Base-by-base conservation (phyloP, 2,329 filamentous ascomycete genomes). In the Fusarium sp. region DNA sequence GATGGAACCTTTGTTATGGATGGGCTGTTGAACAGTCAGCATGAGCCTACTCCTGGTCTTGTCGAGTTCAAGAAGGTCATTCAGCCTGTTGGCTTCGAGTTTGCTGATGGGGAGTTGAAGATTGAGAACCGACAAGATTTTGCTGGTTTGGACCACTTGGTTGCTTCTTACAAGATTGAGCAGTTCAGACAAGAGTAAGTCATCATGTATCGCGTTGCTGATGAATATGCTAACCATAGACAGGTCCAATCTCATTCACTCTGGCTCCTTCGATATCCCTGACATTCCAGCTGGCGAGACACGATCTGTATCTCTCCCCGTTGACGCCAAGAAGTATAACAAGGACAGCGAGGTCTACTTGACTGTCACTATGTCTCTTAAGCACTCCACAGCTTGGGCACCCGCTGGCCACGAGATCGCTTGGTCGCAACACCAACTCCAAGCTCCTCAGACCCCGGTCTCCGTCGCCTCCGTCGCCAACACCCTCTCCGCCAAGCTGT, bases 1-100 rank as follows among this genome's bases (percentile, higher is more conserved):
- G 88, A 90, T 61, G 82, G 82, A 4, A 87, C 84, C 1, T 91
- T 90, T 68, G 86, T 90, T 63, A 88, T 90, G 84, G 88, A 90
- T 69, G 88, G 88, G 1, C 74, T 90, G 7, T 79, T 85, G 27
- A 82, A 82, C 70, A 86, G 84, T 52, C 79, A 82, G 18, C 88
- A 91, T 71, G 80, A 82, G 14, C 85, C 88, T 0, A 87, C 84
- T 0, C 87, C 87, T 3, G 88, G 88, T 0, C 71, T 91, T 53
- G 71, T 81, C 4, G 88, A 91, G 73, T 81, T 84, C 44, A 88
- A 88, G 72, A 89, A 87, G 75, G 84, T 84, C 3, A 85, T 88
- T 42, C 83, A 88, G 66, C 88, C 88, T 0, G 82, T 90, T 4
- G 76, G 79, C 4, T 78, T 85, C 20, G 76, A 75, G 2, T 71